These are phyloP conservation scores for Mucor saturninus DNA, from an alignment of 371 early-diverging fungal species.

Conservation along the genomic window DNA sequence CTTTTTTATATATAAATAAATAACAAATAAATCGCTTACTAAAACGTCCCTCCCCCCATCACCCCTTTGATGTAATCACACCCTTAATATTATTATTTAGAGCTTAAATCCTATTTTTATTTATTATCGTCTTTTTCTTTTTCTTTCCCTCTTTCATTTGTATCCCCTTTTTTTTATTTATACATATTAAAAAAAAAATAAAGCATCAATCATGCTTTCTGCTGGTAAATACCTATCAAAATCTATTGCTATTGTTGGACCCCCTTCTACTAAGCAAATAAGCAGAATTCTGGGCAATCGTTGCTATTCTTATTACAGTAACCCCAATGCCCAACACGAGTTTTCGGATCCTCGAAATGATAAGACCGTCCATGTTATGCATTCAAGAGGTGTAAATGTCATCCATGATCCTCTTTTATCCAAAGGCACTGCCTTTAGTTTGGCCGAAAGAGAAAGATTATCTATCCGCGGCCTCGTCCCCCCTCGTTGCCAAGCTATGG, in stretches of 20 bases:
- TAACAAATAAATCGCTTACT: not conserved
- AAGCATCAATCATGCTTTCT: not conserved
- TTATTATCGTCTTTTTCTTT: not conserved
- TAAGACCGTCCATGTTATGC: slow-evolving; percentile 58
- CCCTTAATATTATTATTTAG: slow-evolving; percentile 4
- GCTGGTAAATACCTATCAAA: not conserved
- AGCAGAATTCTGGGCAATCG: not conserved
- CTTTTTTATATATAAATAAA: not conserved
- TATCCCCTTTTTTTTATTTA: not conserved
- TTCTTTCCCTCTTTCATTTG: not conserved
- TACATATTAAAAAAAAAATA: not conserved
- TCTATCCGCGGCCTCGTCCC: slow-evolving; percentile 72
- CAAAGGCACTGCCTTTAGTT: slow-evolving; percentile 66
- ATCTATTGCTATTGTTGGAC: too few species aligned
- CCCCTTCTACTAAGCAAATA: not conserved
- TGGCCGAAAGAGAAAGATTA: slow-evolving; percentile 65
- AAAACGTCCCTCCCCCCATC: not conserved
- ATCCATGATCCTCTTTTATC: slow-evolving; percentile 64
- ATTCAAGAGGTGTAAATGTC: slow-evolving; percentile 59
- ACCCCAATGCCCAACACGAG: not conserved
- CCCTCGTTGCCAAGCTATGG: slow-evolving; percentile 70
- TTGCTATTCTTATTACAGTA: not conserved
- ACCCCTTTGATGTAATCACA: slow-evolving; percentile 1
- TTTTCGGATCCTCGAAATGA: slow-evolving; percentile 53
- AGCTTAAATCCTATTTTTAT: not conserved